Base-by-base conservation (phyloP, 805 yeast species). In the Candida germanica region DNA sequence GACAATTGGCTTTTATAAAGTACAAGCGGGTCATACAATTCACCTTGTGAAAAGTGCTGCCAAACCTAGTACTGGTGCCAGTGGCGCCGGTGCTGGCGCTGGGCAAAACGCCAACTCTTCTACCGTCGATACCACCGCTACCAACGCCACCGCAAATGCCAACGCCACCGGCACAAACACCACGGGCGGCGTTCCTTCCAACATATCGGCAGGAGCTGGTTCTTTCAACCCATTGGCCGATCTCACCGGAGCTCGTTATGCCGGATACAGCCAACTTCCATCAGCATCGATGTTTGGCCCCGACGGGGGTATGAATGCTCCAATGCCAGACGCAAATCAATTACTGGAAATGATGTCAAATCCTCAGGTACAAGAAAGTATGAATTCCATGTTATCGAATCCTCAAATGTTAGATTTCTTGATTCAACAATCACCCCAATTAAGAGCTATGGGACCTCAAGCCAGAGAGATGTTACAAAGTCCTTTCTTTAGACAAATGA, bases 211-310 rank as follows among this genome's bases (percentile, higher is more conserved):
- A 2, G 98, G 98, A 4, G 83, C 79, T 44, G 93, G 91, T 9
- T 75, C 94, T 0, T 86, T 83, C 60, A 87, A 93, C 59, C 95
- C 96, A 24, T 71, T 93, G 51, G 89, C 95, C 8, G 96, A 84
- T 46, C 69, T 91, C 46, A 91, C 98, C 0, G 91, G 96, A 33
- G 98, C 98, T 2, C 77, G 97, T 36, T 93, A 88, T 54, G 97
- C 98, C 2, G 98, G 98, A 1, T 80, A 79, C 50, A 75, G 88
- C 6, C 89, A 87, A 50, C 69, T 93, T 60, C 98, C 98, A 4
- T 73, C 85, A 3, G 87, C 87, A 1, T 77, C 81, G 30, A 75
- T 87, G 83, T 88, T 91, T 65, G 96, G 96, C 1, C 89, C 96
- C 18, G 97, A 89, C 58, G 95, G 95, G 26, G 98, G 97, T 12